These are phyloP conservation scores for Saccharomyces hybrid DNA, from an alignment of 1,139 yeast species.

Conservation along the genomic window DNA sequence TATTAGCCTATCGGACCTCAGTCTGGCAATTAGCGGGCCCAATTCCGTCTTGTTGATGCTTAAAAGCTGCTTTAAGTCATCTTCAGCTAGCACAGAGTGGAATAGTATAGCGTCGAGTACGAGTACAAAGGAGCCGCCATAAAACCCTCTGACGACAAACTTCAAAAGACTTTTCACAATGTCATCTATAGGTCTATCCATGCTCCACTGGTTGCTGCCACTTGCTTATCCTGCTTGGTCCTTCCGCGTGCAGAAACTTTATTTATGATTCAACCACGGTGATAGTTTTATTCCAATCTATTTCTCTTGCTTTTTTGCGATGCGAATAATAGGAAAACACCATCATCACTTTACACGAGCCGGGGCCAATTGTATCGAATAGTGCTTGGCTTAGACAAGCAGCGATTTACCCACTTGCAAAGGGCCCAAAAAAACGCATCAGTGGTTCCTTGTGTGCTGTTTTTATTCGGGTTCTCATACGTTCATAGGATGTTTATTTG, in stretches of 20 bases:
- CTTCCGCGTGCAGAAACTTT: not conserved
- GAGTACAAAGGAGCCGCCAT: constrained; percentile 73
- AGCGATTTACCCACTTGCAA: no score
- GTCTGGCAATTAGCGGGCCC: constrained; percentile 68
- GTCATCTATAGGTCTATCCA: constrained; percentile 33
- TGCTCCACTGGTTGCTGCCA: constrained; percentile 3
- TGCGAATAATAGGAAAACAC: no score
- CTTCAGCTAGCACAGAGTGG: constrained; percentile 91
- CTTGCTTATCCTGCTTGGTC: not conserved
- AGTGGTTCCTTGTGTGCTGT: no score
- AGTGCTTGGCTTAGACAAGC: no score
- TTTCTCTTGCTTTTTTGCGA: no score
- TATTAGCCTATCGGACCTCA: constrained; percentile 74
- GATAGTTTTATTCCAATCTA: not conserved
- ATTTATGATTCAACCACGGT: not conserved
- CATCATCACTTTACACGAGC: no score
- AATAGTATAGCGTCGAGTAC: constrained; percentile 83
- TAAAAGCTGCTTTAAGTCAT: constrained; percentile 71
- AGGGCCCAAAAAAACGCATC: no score
- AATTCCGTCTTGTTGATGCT: constrained; percentile 84
- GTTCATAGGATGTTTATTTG: no score
- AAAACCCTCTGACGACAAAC: constrained; percentile 80
- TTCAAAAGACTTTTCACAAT: constrained; percentile 32
- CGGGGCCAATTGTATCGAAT: no score
- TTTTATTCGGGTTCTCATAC: no score